Evolutionary conservation across 305 asterid species (phyloP), one percentile per base, ranked within the genome.

Genomic region (Fraxinus xanthoxyloides): DNA sequence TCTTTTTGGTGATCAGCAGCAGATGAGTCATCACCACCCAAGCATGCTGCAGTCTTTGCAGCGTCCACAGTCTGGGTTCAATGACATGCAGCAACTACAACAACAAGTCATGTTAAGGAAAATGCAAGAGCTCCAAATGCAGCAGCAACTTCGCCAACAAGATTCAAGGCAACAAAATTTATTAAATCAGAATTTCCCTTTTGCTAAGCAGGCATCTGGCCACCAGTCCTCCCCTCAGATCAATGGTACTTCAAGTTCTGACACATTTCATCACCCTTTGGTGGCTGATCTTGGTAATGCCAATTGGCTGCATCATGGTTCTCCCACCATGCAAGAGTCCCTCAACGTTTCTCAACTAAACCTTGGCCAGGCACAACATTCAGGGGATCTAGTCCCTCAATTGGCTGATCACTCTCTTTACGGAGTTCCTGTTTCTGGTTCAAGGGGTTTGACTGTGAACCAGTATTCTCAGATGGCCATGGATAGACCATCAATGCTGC

Each of bases 101-200:
- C 98, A 95, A 79, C 92, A 95, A 85, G 83, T 88, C 74, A 87
- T 92, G 90, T 80, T 91, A 76, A 90, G 91, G 92, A 94, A 89
- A 88, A 90, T 95, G 97, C 98, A 95, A 81, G 99, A 95, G 87
- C 85, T 91, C 85, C 99, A 92, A 82, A 89, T 90, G 88, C 98
- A 92, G 88, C 97, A 92, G 83, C 94, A 92, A 84, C 86, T 89
- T 85, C 90, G 79, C 82, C 99, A 91, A 83, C 84, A 87, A 77
- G 94, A 90, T 84, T 81, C 85, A 12, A 88, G 93, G 84, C 91
- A 86, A 76, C 94, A 90, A 34, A 84, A 87, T 90, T 56, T 87
- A 69, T 77, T 84, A 31, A 91, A 84, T 87, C 93, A 90, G 83
- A 84, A 74, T 87, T 80, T 89, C 36, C 85, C 90, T 77, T 84